phyloP scores from a whole-genome alignment of 129 eudicot genomes.

The Escallonia herrerae region DNA sequence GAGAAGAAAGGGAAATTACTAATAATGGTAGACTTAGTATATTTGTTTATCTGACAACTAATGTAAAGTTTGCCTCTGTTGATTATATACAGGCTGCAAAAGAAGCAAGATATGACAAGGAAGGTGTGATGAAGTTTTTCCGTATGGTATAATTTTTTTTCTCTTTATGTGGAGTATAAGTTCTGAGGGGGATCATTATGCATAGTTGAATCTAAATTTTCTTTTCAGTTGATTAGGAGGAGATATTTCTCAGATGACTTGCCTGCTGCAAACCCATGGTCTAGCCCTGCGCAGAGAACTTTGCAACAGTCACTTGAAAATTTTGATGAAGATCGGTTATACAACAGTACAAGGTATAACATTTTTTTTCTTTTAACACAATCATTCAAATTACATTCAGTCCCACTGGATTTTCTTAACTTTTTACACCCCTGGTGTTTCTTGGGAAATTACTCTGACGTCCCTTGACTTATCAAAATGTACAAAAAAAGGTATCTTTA shows the following conservation, averaged over 20 bases:
- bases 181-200: not conserved
- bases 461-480: too few relatives aligned
- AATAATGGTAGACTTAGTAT: too few relatives aligned
- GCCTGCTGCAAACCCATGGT: constrained; percentile 75
- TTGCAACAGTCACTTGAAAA: constrained; percentile 45
- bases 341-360: constrained; percentile 53
- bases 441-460: too few relatives aligned
- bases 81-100: constrained; percentile 69
- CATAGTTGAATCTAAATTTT: not conserved
- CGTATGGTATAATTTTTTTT: constrained; percentile 44
- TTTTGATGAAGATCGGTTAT: constrained; percentile 50
- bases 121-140: constrained; percentile 87
- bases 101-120: constrained; percentile 94
- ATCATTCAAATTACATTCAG: not conserved
- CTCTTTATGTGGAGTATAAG: not conserved
- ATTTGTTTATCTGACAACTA: not conserved
- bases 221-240: constrained; percentile 83
- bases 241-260: constrained; percentile 89
- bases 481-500: too few relatives aligned
- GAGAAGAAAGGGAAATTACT: too few relatives aligned
- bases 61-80: not conserved
- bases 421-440: too few relatives aligned
- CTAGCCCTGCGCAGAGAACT: constrained; percentile 41
- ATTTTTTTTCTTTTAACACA: not conserved
- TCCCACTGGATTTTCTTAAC: not conserved